Evolutionary conservation across 1,139 yeast genomes (phyloP).

Genomic region (Lodderomyces parapsilosis): DNA sequence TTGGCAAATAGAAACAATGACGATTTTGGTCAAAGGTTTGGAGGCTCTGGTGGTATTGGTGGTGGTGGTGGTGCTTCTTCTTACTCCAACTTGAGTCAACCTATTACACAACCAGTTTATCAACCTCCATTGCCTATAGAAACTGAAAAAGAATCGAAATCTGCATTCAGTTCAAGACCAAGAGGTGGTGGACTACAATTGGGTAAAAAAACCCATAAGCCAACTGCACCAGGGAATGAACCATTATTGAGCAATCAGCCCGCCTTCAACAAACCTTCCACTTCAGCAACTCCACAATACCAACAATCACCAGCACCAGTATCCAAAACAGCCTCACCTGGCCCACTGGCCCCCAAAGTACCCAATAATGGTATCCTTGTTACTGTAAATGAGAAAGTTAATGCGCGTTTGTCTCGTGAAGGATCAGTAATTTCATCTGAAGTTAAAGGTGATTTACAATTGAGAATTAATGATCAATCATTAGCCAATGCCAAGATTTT

Average conservation of each 20-base stretch:
- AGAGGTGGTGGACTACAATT: slow-evolving; percentile 77
- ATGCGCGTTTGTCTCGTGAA: slow-evolving; percentile 79
- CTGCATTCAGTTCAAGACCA: slow-evolving; percentile 21
- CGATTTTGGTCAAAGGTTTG: slow-evolving; percentile 5
- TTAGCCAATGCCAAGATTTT: slow-evolving; percentile 66
- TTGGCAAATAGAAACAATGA: slow-evolving; percentile 53
- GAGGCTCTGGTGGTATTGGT: slow-evolving; percentile 8
- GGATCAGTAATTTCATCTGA: slow-evolving; percentile 76
- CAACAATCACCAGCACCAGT: slow-evolving; percentile 5
- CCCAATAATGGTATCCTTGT: slow-evolving; percentile 77
- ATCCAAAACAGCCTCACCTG: slow-evolving; percentile 26
- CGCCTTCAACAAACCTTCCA: slow-evolving; percentile 26
- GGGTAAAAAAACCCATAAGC: slow-evolving; percentile 55
- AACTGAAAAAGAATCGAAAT: slow-evolving; percentile 11
- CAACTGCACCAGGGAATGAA: slow-evolving; percentile 12
- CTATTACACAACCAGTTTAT: slow-evolving; percentile 31
- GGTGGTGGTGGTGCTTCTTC: slow-evolving; percentile 9
- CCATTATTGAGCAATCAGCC: slow-evolving; percentile 38
- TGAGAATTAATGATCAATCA: slow-evolving; percentile 75
- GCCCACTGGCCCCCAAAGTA: slow-evolving; percentile 28
- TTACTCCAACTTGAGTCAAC: slow-evolving; percentile 13
- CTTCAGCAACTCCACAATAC: slow-evolving; percentile 1
- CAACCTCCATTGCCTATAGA: slow-evolving; percentile 35
- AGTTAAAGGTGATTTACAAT: slow-evolving; percentile 86
- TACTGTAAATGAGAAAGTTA: slow-evolving; percentile 72